Percentiles rank a stretch among this genome's conserved stretches.
Evolutionary conservation across 805 yeast species (phyloP).

Genomic region (Candida vartiovaarae): DNA sequence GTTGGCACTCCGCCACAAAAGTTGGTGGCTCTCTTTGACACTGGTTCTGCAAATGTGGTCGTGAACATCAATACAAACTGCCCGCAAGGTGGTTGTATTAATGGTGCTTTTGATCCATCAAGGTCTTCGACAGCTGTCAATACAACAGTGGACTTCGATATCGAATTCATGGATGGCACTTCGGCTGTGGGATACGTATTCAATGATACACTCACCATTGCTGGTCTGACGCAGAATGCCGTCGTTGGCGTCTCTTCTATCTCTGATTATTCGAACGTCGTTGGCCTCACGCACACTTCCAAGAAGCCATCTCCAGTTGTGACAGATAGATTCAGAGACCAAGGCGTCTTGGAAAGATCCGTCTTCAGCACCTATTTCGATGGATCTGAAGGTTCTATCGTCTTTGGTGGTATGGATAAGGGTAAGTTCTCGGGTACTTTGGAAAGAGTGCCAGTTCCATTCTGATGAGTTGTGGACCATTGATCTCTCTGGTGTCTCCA

Average conservation of each 20-base stretch:
- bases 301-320: background rate
- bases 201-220: conserved; percentile 8
- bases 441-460: conserved; percentile 7
- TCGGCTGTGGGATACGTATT: conserved; percentile 2
- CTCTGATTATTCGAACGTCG: conserved; percentile 3
- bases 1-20: conserved; percentile 15
- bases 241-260: conserved; percentile 2
- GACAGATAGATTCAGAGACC: conserved; percentile 1
- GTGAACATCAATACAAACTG: conserved; percentile 3
- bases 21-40: conserved; percentile 10
- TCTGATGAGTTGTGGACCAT: background rate
- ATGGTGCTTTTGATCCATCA: conserved; percentile 3
- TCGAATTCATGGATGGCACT: conserved; percentile 9
- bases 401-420: conserved; percentile 20
- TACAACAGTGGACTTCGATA: background rate
- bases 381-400: conserved; percentile 8
- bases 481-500: conserved; percentile 8
- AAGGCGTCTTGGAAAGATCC: conserved; percentile 6
- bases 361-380: conserved; percentile 7
- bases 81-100: background rate
- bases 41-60: conserved; percentile 14
- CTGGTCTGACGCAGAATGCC: conserved; percentile 5
- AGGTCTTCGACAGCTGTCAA: conserved; percentile 3
- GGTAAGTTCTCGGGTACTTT: conserved; percentile 11
- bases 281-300: conserved; percentile 9